Evolutionary conservation across 345 rosid species (phyloP), one percentile per base, ranked within the genome.

Genomic region (Hibiscus trionum): DNA sequence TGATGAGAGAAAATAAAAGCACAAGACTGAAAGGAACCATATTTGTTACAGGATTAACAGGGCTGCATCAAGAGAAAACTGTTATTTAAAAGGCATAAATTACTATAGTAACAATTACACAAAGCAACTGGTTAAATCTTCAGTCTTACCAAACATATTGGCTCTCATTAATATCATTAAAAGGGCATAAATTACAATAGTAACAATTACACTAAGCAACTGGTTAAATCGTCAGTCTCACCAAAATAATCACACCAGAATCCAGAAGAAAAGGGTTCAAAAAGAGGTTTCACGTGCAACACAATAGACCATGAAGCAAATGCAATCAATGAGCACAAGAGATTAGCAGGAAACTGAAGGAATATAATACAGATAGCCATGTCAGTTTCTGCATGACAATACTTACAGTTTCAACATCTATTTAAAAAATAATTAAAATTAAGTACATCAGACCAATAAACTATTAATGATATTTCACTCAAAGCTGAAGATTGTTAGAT

Each of bases 31-130:
- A 83, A 11, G 99, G 99, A 70, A 86, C 94, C 37, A 96, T 88
- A 76, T 96, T 96, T 21, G 99, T 96, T 69, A 93, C 81, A 64
- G 99, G 99, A 86, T 90, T 87, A 76, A 96, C 97, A 77, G 99
- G 98, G 76, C 99, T 96, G 95, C 88, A 86, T 46, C 53, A 75
- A 57, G 73, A 85, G 69, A 78, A 76, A 61, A 58, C 21, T 21
- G 47, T 64, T 50, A 29, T 68, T 27, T 2, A 10, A 10, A 44
- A 2, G 47, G 8, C 42, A 37, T 37, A 66, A 29, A 47, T 66
- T 47, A 14, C 39, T 26, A 35, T 14, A 11, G 31, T 27, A 15
- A 68, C 59, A 35, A 50, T 29, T 27, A 10, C 33, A 61, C 6
- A 64, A 46, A 16, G 26, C 24, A 71, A 24, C 46, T 59, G 49